phyloP scores from a whole-genome alignment of 73 alveolate genomes.

The Paramecium tetraurelia region DNA sequence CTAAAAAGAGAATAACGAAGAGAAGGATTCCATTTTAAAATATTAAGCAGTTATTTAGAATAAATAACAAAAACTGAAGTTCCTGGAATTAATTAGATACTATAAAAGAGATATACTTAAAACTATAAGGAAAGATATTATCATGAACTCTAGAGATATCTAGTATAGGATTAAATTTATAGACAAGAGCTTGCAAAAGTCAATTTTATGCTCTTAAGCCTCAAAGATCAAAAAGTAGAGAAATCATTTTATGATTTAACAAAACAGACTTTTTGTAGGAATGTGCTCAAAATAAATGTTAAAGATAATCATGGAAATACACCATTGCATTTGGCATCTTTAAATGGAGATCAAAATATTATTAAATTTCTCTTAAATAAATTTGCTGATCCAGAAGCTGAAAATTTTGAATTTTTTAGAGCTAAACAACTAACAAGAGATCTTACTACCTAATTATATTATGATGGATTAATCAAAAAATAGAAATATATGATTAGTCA shows the following conservation, averaged over 20 bases:
- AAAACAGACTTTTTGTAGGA: neutral
- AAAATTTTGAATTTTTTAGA: constrained; percentile 35
- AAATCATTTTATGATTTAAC: neutral
- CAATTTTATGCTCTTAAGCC: neutral
- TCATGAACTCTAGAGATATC: neutral
- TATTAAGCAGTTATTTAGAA: neutral
- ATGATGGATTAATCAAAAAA: neutral
- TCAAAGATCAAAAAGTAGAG: neutral
- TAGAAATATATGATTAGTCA: neutral
- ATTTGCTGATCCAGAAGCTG: constrained; percentile 35
- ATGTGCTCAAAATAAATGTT: neutral
- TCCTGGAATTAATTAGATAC: neutral
- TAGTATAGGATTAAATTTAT: neutral
- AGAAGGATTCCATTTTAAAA: neutral
- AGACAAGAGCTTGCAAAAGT: neutral
- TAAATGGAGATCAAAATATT: constrained; percentile 51
- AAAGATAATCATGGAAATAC: constrained; percentile 57
- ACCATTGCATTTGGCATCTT: constrained; percentile 61
- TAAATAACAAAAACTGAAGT: neutral
- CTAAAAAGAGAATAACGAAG: neutral
- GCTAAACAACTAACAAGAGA: neutral
- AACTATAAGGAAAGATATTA: neutral
- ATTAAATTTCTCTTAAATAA: constrained; percentile 24
- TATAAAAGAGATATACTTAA: neutral
- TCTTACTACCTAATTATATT: neutral